Base-by-base conservation (phyloP, 2,329 filamentous ascomycete species). In the Trichoderma sp. region DNA sequence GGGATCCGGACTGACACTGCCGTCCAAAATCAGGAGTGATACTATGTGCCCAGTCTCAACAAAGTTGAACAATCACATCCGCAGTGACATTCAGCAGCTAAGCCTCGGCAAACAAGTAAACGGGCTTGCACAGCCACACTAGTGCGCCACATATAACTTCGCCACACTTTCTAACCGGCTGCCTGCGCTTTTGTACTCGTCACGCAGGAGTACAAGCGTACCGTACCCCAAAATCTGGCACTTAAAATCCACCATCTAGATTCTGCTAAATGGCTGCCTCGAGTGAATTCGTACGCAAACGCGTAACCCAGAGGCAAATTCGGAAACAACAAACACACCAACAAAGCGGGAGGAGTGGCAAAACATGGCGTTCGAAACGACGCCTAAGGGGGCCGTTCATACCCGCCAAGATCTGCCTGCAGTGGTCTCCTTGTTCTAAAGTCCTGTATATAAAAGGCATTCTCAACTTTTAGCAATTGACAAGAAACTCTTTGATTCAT, bases 211-310 rank as follows among this genome's bases (percentile, higher is more conserved):
- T 61, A 61, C 12, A n/a, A n/a, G n/a, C 4, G 58, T 61, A 61
- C 24, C n/a, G n/a, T n/a, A n/a, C 58, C 32, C 58, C 26, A 9
- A 43, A 4, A 43, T 57, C 26, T 28, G n/a, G n/a, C n/a, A n/a
- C n/a, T 58, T 6, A 21, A 51, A 39, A 51, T 51, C 43, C 43
- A 51, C n/a, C n/a, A n/a, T n/a, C n/a, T n/a, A 51, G 4, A n/a
- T 51, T n/a, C 12, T 60, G 14, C 28, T 47, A 62, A 62, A 70
- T 39, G 67, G 67, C 21, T 70, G 67, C 67, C 67, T 70, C 39
- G 18, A 32, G 15, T 18, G 21, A 14, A 70, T 70, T 21, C 67
- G 67, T 70, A 70, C 21, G 67, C 67, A 62, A 26, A 53, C 43
- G 32, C 67, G 67, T 70, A 51, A 47, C 47, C 15, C 56, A 36